Conservation (phyloP, 1,284 basidiomycete genomes). For the Trichosporon asahii region DNA sequence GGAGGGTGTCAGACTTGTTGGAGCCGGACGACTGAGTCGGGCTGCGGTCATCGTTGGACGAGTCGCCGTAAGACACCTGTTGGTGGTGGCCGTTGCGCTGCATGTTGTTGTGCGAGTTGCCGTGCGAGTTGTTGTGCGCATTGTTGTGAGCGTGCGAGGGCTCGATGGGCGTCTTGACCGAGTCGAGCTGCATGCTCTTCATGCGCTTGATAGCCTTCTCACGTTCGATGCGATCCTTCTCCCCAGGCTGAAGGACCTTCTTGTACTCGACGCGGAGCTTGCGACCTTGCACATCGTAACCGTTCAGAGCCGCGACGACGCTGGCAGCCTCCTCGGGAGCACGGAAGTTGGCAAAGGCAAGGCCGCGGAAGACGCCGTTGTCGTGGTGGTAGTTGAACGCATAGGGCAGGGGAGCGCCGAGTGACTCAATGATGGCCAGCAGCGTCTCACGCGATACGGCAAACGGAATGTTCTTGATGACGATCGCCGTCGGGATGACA, state of each 20-base stretch:
- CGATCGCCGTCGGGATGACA: conserved; percentile 97
- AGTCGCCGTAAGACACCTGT: conserved; percentile 48
- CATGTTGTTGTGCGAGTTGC: conserved; percentile 54
- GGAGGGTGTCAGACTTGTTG: conserved; percentile 44
- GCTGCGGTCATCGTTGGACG: conserved; percentile 42
- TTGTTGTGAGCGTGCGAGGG: conserved; percentile 6
- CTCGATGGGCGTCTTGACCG: conserved; percentile 38
- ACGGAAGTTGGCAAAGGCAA: conserved; percentile 98
- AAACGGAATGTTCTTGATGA: conserved; percentile 99
- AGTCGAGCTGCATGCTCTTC: conserved; percentile 91
- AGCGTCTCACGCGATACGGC: conserved; percentile 94
- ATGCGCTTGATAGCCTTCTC: conserved; percentile 98
- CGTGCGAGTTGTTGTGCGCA: conserved; percentile 47
- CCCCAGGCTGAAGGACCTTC: conserved; percentile 96
- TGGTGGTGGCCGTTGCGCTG: conserved; percentile 54
- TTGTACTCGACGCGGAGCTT: conserved; percentile 99
- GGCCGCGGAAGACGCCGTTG: conserved; percentile 91
- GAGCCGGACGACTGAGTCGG: conserved; percentile 60
- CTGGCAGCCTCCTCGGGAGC: conserved; percentile 86
- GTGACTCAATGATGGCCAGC: conserved; percentile 90
- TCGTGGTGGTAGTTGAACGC: conserved; percentile 99
- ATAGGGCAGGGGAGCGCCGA: conserved; percentile 95
- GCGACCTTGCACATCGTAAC: conserved; percentile 91
- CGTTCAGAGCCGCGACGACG: conserved; percentile 79
- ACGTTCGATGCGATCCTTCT: conserved; percentile 97